These are phyloP conservation scores for Chloromonas sp. DNA, from an alignment of 163 green algal species.

Conservation along the genomic window DNA sequence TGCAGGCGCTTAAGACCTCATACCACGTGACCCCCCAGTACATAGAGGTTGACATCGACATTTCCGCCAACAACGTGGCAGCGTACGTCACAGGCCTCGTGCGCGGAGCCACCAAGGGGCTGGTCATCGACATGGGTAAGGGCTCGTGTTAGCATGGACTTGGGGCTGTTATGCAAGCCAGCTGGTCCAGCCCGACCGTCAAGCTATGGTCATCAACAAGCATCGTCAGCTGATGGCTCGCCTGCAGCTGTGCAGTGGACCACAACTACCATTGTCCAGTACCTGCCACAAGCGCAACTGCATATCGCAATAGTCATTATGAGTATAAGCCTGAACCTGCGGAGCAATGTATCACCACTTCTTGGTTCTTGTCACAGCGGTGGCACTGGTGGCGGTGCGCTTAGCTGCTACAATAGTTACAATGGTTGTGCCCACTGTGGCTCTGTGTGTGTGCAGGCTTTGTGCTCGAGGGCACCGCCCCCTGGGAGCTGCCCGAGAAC, in stretches of 20 bases:
- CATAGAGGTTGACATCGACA: constrained; percentile 82
- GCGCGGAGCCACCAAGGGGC: constrained; percentile 63
- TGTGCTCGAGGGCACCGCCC: constrained; percentile 58
- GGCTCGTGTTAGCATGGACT: constrained; percentile 21
- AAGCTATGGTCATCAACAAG: no score
- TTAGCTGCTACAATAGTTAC: no score
- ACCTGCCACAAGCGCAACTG: neutral
- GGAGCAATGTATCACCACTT: no score
- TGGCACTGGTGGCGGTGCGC: no score
- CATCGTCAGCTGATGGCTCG: neutral
- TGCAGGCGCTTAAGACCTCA: constrained; percentile 32
- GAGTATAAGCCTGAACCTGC: no score
- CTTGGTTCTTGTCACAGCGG: no score
- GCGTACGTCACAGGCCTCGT: constrained; percentile 47
- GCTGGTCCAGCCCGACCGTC: no score
- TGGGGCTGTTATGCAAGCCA: no score
- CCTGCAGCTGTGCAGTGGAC: neutral
- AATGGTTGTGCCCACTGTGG: no score
- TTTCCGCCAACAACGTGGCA: constrained; percentile 56
- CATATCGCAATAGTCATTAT: neutral
- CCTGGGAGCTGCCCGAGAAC: constrained; percentile 61
- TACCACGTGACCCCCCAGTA: constrained; percentile 57
- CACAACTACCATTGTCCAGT: neutral
- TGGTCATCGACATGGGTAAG: constrained; percentile 79
- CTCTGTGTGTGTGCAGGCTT: constrained; percentile 23